Conservation (phyloP, 768 basidiomycete species). For the Lactarius hengduanensis region DNA sequence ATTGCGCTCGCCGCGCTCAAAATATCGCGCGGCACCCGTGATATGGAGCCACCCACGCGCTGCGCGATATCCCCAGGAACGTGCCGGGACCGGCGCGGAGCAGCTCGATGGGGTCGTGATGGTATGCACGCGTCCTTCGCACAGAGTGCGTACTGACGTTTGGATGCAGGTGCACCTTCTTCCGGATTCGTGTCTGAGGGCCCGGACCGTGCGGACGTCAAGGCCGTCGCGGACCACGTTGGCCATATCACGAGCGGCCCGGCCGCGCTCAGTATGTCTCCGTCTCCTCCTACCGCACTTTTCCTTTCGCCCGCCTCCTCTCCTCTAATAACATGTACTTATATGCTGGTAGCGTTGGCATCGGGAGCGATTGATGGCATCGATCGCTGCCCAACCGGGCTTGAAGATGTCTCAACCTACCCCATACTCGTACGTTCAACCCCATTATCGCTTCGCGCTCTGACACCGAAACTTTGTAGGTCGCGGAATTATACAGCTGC, state of each 20-base stretch:
- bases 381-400: conserved; percentile 57
- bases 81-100: conserved; percentile 66
- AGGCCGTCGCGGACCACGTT: conserved; percentile 79
- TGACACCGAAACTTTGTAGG: conserved; percentile 41
- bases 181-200: conserved; percentile 59
- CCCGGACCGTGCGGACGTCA: conserved; percentile 62
- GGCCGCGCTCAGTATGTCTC: conserved; percentile 67
- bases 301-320: neutral
- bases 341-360: conserved; percentile 59
- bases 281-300: neutral
- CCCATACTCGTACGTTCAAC: conserved; percentile 49
- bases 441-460: neutral
- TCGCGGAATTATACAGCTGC: conserved; percentile 81
- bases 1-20: conserved; percentile 78
- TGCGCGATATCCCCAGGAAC: conserved; percentile 79
- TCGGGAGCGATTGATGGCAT: conserved; percentile 91
- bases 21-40: conserved; percentile 62
- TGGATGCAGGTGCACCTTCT: conserved; percentile 69
- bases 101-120: conserved; percentile 85
- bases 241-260: conserved; percentile 72
- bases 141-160: neutral
- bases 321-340: neutral
- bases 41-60: conserved; percentile 87
- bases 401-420: conserved; percentile 91
- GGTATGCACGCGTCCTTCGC: conserved; percentile 44